Evolutionary conservation across 2,329 filamentous ascomycete genomes (phyloP).

Genomic region (Alternaria dauci): DNA sequence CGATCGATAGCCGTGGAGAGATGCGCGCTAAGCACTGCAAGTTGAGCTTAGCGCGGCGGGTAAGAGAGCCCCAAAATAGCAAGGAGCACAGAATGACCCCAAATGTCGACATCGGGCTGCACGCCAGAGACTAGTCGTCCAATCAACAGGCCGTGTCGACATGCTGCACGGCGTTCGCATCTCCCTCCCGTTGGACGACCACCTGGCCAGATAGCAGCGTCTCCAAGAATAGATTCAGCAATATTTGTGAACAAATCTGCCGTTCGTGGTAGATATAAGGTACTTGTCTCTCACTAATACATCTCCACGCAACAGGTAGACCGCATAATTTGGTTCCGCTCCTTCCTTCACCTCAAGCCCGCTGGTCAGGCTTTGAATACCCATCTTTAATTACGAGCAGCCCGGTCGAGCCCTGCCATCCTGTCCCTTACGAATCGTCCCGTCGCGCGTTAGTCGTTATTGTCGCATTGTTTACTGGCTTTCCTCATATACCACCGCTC

Average conservation of each 20-base stretch:
- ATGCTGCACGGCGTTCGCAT: slow-evolving; percentile 40
- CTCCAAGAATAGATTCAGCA: slow-evolving; percentile 60
- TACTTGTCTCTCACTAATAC: slow-evolving; percentile 50
- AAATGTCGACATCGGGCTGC: slow-evolving; percentile 45
- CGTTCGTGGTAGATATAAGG: slow-evolving; percentile 57
- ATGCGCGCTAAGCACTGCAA: slow-evolving; percentile 29
- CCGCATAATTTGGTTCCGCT: slow-evolving; percentile 59
- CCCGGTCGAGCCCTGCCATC: slow-evolving; percentile 52
- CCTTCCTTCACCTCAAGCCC: slow-evolving; percentile 53
- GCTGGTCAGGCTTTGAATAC: slow-evolving; percentile 60
- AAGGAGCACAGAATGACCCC: slow-evolving; percentile 44
- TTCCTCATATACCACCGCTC: slow-evolving; percentile 50
- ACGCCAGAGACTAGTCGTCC: slow-evolving; percentile 35
- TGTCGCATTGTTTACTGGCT: slow-evolving; percentile 53
- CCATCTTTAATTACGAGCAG: slow-evolving; percentile 57
- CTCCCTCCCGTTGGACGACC: slow-evolving; percentile 42
- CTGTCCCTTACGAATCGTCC: slow-evolving; percentile 55
- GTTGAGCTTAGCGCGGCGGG: slow-evolving; percentile 43
- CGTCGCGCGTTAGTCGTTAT: slow-evolving; percentile 53
- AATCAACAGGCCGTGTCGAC: slow-evolving; percentile 36
- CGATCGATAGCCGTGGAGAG: slow-evolving; percentile 39
- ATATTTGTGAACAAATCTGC: slow-evolving; percentile 53
- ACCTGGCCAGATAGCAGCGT: slow-evolving; percentile 32
- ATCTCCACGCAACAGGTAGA: slow-evolving; percentile 46
- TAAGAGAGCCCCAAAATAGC: slow-evolving; percentile 53